A percentile compares a stretch with the other conserved stretches of the same genome.
phyloP scores from a whole-genome alignment of 345 rosid genomes.

The Euphorbia pulcherrima region DNA sequence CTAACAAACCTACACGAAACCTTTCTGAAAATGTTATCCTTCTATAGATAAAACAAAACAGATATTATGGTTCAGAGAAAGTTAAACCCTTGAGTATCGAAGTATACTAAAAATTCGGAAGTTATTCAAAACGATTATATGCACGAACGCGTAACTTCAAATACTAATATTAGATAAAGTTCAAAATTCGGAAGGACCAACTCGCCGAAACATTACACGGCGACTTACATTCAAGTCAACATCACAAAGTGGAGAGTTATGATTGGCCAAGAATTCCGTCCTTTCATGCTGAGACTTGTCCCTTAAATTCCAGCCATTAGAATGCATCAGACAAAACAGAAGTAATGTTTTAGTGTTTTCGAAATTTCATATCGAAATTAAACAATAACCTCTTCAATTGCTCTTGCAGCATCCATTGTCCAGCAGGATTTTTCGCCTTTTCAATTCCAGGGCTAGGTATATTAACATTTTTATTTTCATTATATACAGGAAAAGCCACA shows the following conservation, averaged over 20 bases:
- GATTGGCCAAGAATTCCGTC: conserved; percentile 50
- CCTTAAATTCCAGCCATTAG: conserved; percentile 47
- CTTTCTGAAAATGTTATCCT: conserved; percentile 10
- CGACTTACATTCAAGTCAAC: conserved; percentile 68
- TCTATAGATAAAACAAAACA: neutral
- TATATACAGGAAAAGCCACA: conserved; percentile 38
- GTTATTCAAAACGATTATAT: neutral
- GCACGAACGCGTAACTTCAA: neutral
- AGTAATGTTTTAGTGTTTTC: neutral
- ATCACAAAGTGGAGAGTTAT: conserved; percentile 60
- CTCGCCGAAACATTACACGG: neutral
- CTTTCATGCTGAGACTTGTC: conserved; percentile 61
- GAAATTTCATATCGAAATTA: too few relatives aligned
- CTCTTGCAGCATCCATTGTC: conserved; percentile 52
- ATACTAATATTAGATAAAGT: neutral
- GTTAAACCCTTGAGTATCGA: neutral
- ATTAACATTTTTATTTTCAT: conserved; percentile 30
- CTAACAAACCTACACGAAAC: too few relatives aligned
- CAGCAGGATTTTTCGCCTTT: conserved; percentile 37
- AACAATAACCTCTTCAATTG: conserved; percentile 64
- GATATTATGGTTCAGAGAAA: neutral
- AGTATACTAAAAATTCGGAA: neutral
- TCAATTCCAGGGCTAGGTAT: conserved; percentile 28
- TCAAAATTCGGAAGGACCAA: neutral
- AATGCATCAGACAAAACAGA: conserved; percentile 14